Percentiles rank a stretch among this genome's conserved stretches.
Evolutionary conservation across 345 rosid species (phyloP).

Genomic region (Ceriops tagal): DNA sequence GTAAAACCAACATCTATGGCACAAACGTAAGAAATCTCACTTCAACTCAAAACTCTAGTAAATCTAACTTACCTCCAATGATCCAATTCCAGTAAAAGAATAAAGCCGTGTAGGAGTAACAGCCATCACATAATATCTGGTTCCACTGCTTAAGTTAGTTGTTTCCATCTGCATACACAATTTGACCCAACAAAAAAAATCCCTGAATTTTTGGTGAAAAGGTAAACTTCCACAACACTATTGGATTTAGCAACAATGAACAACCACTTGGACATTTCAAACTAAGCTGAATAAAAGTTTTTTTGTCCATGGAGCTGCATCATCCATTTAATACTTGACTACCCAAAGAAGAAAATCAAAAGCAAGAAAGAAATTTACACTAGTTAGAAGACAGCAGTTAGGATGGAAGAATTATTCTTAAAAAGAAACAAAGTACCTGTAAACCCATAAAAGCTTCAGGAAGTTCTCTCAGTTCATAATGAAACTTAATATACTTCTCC

Average conservation of each 20-base stretch:
- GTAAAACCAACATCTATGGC: no score
- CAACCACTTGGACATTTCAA: background rate
- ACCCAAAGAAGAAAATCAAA: no score
- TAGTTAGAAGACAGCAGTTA: no score
- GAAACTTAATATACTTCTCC: slow-evolving; percentile 82
- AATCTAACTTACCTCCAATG: slow-evolving; percentile 64
- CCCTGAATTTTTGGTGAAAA: background rate
- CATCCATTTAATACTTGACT: no score
- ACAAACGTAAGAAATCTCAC: no score
- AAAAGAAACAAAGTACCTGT: slow-evolving; percentile 49
- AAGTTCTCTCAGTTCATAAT: slow-evolving; percentile 74
- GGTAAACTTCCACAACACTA: background rate
- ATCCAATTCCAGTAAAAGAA: slow-evolving; percentile 93
- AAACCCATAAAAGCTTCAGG: slow-evolving; percentile 91
- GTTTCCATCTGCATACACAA: slow-evolving; percentile 76
- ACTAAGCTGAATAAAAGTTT: no score
- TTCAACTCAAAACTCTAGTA: no score
- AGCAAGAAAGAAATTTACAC: no score
- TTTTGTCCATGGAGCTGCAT: no score
- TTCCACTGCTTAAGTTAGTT: slow-evolving; percentile 61
- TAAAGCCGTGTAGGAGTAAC: slow-evolving; percentile 96
- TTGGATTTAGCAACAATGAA: background rate
- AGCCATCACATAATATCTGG: slow-evolving; percentile 97
- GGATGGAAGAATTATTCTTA: no score
- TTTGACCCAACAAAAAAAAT: background rate